A percentile compares a stretch with the other conserved stretches of the same genome.
These are phyloP conservation scores for Colletotrichum cordylinicola DNA, from an alignment of 2,329 filamentous ascomycete genomes.

Conservation along the genomic window DNA sequence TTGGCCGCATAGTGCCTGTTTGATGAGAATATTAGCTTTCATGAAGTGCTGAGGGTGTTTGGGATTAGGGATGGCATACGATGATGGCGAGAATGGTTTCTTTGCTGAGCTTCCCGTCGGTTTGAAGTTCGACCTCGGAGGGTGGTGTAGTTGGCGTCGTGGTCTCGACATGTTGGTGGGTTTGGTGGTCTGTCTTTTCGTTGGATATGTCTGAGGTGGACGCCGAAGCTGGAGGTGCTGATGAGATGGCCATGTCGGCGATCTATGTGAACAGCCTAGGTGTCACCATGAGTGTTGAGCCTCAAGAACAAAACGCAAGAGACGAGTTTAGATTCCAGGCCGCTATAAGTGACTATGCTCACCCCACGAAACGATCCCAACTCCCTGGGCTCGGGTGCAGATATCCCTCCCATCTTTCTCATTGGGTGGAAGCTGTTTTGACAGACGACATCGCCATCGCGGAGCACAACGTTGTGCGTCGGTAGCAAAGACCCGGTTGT, in stretches of 20 bases:
- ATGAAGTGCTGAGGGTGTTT: accelerated
- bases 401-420: not conserved
- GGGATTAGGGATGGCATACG: accelerated
- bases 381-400: not conserved
- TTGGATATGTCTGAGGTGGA: not conserved
- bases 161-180: not conserved
- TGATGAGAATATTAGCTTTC: not conserved
- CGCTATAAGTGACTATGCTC: not conserved
- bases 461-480: not conserved
- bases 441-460: not conserved
- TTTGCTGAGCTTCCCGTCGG: not conserved
- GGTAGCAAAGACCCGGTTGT: not conserved
- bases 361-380: not conserved
- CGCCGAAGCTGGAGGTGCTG: not conserved
- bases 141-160: not conserved
- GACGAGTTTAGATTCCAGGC: not conserved
- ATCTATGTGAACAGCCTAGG: not conserved
- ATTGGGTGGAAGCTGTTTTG: not conserved
- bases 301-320: not conserved
- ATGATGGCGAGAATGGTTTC: not conserved
- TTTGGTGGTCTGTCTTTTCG: not conserved
- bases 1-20: constrained; percentile 23
- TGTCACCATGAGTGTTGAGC: not conserved
- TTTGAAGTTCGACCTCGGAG: not conserved
- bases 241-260: not conserved